Base-by-base conservation (phyloP, 179 eudicot species). In the Pouteria campechiana region DNA sequence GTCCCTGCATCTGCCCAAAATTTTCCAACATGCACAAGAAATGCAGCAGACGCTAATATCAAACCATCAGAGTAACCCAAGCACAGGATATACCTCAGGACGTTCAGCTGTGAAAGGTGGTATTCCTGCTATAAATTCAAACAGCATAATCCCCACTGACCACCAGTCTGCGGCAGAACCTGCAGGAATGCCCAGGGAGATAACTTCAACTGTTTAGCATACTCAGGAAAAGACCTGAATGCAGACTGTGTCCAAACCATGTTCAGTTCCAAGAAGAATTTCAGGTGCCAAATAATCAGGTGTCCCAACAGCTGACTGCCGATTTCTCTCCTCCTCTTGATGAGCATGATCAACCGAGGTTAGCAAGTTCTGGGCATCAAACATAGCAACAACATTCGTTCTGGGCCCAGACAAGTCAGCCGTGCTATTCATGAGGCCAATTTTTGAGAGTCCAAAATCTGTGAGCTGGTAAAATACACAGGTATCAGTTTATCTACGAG, bases 81-180 rank as follows among this genome's bases (percentile, higher is more conserved):
- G 14, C 6, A 41, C 10, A 16, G 12, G 14, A 21, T 17, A 41
- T 57, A 68, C 74, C 74, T 63, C 74, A 1, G 69, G 69, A 62
- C 18, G 46, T 46, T 58, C 65, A 13, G 50, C 74, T 30, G 49
- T 33, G 43, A 68, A 68, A 38, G 74, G 74, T 37, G 74, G 65
- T 41, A 43, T 23, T 32, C 69, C 69, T 4, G 65, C 47, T 17
- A 67, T 46, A 19, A 68, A 45, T 23, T 63, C 64, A 31, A 67
- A 67, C 7, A 61, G 43, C 45, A 67, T 51, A 22, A 67, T 56
- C 23, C 73, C 73, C 37, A 68, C 74, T 19, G 74, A 63, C 74
- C 74, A 68, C 74, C 74, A 68, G 42, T 62, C 74, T 35, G 74
- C 74, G 48, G 74, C 74, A 58, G 46, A 54, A 44, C 74, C 69